Evolutionary conservation across 768 basidiomycete species (phyloP), one percentile per base, ranked within the genome.

Genomic region (Chalciporus piperatus): DNA sequence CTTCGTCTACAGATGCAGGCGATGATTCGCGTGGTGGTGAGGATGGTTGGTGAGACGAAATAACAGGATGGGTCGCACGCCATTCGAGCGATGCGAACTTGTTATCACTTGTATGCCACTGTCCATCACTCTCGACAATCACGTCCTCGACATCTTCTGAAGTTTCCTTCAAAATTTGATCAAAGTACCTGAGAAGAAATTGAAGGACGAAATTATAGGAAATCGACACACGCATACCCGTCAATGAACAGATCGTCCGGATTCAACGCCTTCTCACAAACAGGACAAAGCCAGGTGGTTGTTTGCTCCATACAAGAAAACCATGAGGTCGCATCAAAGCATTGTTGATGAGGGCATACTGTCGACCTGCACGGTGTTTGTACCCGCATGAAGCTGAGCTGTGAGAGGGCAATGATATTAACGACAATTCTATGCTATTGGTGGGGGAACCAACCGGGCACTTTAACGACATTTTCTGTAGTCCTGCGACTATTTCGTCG

Each of bases 301-400:
- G 94, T 98, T 71, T 92, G 87, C 63, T 96, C 91, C 83, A 97
- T 98, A 66, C 96, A 84, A 5, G 87, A 86, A 63, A 88, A 92
- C 94, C 94, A 99, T 37, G 89, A 92, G 16, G 77, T 78, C 0
- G 94, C 94, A 69, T 99, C 97, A 70, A 98, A 99, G 67, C 97
- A 99, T 59, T 94, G 90, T 7, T 89, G 73, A 69, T 98, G 97
- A 33, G 89, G 83, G 63, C 97, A 98, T 52, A 77, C 75, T n/a
- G 74, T 77, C 1, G 97, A 95, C 27, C 96, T 89, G 66, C 89
- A 85, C 8, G 97, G 96, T 0, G 81, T 87, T 30, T 70, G 75
- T 50, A 99, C 84, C 6, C 95, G 89, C 68, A 85, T 81, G 67
- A 89, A 97, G 41, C 91, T 92, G 54, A 99, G 74, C 95, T 80